These are phyloP conservation scores for Suillus occidentalis DNA, from an alignment of 768 basidiomycete species.

Conservation along the genomic window DNA sequence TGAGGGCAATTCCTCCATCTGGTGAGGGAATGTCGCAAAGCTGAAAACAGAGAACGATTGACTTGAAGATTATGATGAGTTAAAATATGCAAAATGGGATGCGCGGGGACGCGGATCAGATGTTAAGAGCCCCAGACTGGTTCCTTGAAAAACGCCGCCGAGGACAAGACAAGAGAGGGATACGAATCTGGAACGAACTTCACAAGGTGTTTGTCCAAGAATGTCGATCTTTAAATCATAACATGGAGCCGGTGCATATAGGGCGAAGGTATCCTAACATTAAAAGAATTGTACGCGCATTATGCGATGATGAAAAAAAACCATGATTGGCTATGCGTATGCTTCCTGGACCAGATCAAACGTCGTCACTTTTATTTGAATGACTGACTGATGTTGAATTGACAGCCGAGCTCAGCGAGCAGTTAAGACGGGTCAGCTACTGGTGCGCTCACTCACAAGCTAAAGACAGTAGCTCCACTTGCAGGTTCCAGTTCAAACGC, in stretches of 20 bases:
- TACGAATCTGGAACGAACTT: not conserved
- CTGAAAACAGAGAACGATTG: not conserved
- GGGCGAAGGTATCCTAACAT: not conserved
- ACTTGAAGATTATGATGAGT: not conserved
- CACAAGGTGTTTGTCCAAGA: not conserved
- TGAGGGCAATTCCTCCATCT: constrained; percentile 24
- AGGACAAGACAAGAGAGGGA: not conserved
- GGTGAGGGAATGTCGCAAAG: constrained; percentile 15
- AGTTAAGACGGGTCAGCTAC: not conserved
- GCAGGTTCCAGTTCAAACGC: not conserved
- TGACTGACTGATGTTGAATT: not conserved
- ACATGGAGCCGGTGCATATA: constrained; percentile 7
- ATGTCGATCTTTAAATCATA: not conserved
- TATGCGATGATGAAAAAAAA: too few species aligned
- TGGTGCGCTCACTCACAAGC: constrained; percentile 1
- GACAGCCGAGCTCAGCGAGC: too few species aligned
- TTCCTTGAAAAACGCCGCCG: not conserved
- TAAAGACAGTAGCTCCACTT: not conserved
- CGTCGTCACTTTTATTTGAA: not conserved
- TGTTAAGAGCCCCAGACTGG: not conserved
- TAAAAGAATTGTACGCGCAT: too few species aligned
- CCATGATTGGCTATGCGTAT: too few species aligned
- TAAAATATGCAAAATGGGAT: not conserved
- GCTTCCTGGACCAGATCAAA: not conserved
- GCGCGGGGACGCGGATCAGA: too few species aligned